Conservation (phyloP, 768 basidiomycete species). For the Trametes sanguinea region DNA sequence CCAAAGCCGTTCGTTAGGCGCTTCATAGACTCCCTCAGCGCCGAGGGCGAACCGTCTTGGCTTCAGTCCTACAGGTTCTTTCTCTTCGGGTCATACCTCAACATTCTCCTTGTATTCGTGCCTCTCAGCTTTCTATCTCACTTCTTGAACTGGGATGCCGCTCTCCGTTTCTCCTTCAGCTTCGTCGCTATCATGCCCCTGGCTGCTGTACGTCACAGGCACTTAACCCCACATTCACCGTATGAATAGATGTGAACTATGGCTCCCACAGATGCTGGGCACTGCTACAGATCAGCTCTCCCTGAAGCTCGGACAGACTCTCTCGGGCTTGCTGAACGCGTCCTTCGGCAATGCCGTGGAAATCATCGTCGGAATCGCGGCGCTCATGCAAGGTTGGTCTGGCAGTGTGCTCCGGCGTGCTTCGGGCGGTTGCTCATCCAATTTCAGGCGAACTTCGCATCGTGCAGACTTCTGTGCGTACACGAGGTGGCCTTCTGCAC, state of each 20-base stretch:
- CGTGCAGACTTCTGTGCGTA: slow-evolving; percentile 83
- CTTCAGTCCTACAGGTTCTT: slow-evolving; percentile 57
- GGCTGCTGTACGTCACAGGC: slow-evolving; percentile 61
- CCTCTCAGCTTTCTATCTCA: slow-evolving; percentile 72
- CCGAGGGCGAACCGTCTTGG: slow-evolving; percentile 69
- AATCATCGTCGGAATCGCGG: slow-evolving; percentile 87
- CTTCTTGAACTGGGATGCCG: slow-evolving; percentile 72
- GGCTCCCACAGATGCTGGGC: slow-evolving; percentile 58
- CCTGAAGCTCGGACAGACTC: slow-evolving; percentile 75
- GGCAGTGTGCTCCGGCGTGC: neutral
- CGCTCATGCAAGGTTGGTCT: slow-evolving; percentile 66
- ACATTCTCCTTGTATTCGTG: slow-evolving; percentile 76
- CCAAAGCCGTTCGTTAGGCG: slow-evolving; percentile 34
- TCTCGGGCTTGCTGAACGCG: slow-evolving; percentile 86
- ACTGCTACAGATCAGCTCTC: slow-evolving; percentile 84
- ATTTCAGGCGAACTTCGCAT: slow-evolving; percentile 73
- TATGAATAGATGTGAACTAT: neutral
- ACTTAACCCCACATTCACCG: neutral
- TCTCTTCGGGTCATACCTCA: slow-evolving; percentile 67
- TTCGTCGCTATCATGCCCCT: slow-evolving; percentile 87
- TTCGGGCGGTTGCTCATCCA: neutral
- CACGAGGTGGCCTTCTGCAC: neutral
- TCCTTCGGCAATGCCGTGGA: slow-evolving; percentile 85
- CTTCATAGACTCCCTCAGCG: slow-evolving; percentile 46
- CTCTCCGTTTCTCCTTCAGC: slow-evolving; percentile 69